These are phyloP conservation scores for Myxozyma melibiosi DNA, from an alignment of 805 yeast species.

Conservation along the genomic window DNA sequence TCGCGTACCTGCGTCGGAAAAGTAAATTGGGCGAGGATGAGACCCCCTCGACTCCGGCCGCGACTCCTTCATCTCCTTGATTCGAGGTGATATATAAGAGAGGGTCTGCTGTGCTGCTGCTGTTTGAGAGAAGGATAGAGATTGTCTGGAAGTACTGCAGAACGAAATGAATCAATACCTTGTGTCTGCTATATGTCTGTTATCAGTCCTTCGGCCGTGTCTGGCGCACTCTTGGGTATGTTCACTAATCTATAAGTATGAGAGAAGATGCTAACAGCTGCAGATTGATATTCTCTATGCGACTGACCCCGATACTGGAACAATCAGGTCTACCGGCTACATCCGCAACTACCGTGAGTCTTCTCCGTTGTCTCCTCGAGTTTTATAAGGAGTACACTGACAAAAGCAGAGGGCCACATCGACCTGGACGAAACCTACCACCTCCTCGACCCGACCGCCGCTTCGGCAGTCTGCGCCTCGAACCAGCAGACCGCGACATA, in stretches of 20 bases:
- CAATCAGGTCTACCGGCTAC: conserved; percentile 28
- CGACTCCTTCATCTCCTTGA: too few species aligned
- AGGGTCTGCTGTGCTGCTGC: too few species aligned
- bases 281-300: conserved; percentile 25
- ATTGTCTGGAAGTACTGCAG: too few species aligned
- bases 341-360: conserved; percentile 26
- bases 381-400: not conserved
- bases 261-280: not conserved
- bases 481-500: conserved; percentile 25
- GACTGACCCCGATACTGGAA: conserved; percentile 21
- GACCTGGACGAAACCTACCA: conserved; percentile 33
- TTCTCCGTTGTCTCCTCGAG: not conserved
- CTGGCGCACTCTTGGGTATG: conserved; percentile 31
- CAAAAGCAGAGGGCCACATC: conserved; percentile 27
- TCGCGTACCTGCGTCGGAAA: not conserved
- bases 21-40: too few species aligned
- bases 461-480: conserved; percentile 24
- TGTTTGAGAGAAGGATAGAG: too few species aligned
- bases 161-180: too few species aligned
- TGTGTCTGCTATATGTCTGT: not conserved
- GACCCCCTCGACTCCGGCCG: too few species aligned
- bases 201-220: not conserved
- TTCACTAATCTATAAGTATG: not conserved
- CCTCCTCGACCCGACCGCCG: conserved; percentile 23
- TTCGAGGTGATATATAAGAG: too few species aligned